Evolutionary conservation across 1,284 basidiomycete genomes (phyloP), one percentile per base, ranked within the genome.

Genomic region (Agroathelia rolfsii): DNA sequence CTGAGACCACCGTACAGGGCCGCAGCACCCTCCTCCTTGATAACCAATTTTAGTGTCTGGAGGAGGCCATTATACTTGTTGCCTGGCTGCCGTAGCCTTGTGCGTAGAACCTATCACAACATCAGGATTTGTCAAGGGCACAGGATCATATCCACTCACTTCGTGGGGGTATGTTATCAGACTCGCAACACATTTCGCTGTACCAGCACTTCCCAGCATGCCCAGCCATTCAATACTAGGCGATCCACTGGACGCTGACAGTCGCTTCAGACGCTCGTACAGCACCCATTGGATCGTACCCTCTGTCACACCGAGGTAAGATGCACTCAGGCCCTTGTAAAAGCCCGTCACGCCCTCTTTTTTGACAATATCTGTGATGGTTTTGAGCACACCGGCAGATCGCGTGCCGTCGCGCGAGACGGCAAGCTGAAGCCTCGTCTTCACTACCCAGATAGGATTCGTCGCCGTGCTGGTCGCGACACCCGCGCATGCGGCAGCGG

Each of bases 361-460:
- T 25, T 72, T 63, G 39, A 87, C 51, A 31, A 97, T 96, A 42
- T 75, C 59, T 48, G 65, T 68, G 32, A 87, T 78, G 59, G 74
- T 80, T 20, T 60, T 46, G 59, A 66, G 63, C 39, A 72, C 76
- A 24, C 76, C 74, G 1, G 70, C 73, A 9, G 74, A 49, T 3
- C 59, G 50, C 12, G 50, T 52, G 9, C 35, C 32, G 14, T 27
- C 35, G 13, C 37, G 48, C 12, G 49, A 42, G 5, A 58, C 49
- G 4, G 54, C 64, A 18, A 93, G 75, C 53, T 98, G 94, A 32
- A 97, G 51, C 3, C 94, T 77, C 22, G 94, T 98, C 58, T 97
- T 97, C 44, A 98, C 87, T 24, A 98, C 93, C 94, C 94, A 98
- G 28, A 98, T 95, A 0, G 94, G 94, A 53, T 97, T 97, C 11